Evolutionary conservation across 441 rosid genomes (phyloP).

Genomic region (Hypseocharis bilobata): DNA sequence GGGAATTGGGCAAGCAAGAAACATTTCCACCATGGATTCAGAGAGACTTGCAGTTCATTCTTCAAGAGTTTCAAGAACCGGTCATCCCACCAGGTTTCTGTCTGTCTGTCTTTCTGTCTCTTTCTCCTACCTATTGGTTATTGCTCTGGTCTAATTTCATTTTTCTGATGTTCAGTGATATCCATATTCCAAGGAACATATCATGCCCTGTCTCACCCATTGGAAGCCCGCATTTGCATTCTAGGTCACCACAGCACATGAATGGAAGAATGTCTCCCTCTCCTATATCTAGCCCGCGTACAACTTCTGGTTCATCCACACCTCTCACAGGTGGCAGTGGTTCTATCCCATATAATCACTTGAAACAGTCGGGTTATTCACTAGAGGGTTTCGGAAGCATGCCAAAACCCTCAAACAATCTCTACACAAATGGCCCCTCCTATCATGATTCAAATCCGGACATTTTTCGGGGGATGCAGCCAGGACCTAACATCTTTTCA

Average conservation of each 20-base stretch:
- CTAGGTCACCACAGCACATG: constrained; percentile 51
- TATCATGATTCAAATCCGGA: constrained; percentile 39
- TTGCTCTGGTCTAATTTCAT: constrained; percentile 17
- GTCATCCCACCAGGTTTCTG: constrained; percentile 36
- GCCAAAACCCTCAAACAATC: constrained; percentile 32
- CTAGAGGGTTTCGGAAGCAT: constrained; percentile 47
- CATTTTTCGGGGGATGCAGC: constrained; percentile 44
- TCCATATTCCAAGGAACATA: constrained; percentile 42
- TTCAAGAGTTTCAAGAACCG: constrained; percentile 38
- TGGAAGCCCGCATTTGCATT: constrained; percentile 56
- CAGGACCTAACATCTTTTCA: constrained; percentile 37
- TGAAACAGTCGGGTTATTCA: constrained; percentile 42
- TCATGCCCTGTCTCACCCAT: constrained; percentile 69
- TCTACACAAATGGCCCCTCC: constrained; percentile 32
- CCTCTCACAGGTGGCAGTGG: constrained; percentile 58
- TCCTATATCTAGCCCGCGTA: constrained; percentile 57
- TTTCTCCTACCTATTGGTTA: not conserved
- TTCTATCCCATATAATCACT: constrained; percentile 43
- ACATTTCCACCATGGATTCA: constrained; percentile 33
- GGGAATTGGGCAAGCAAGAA: constrained; percentile 44
- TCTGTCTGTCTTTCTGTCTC: constrained; percentile 19
- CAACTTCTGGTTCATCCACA: constrained; percentile 61
- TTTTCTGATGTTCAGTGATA: constrained; percentile 37
- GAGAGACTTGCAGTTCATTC: constrained; percentile 60
- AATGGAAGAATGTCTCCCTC: constrained; percentile 68